Conservation (phyloP, 2,329 filamentous ascomycete genomes). For the Basipetospora chlamydospora region DNA sequence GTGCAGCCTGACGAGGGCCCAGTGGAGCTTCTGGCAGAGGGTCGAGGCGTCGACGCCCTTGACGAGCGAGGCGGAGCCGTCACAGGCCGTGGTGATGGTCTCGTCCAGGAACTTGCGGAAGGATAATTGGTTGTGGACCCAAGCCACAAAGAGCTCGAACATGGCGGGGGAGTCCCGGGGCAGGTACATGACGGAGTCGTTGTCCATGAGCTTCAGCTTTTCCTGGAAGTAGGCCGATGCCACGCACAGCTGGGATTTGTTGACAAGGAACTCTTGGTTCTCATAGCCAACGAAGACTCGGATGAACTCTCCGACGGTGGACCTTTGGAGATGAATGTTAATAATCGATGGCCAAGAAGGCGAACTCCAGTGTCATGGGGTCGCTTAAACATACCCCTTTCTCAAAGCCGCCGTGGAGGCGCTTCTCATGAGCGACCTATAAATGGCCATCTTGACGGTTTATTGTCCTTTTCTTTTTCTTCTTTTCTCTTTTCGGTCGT, state of each 20-base stretch:
- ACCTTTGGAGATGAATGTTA: constrained; percentile 1
- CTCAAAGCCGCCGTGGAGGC: constrained; percentile 2
- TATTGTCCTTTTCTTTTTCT: background rate
- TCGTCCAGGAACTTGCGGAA: constrained; percentile 30
- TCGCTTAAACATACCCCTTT: background rate
- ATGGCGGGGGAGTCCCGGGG: constrained; percentile 33
- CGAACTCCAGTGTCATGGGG: constrained; percentile 2
- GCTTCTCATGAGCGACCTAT: background rate
- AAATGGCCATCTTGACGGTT: constrained; percentile 2
- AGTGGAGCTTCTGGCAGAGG: constrained; percentile 30
- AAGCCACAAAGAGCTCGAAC: constrained; percentile 38
- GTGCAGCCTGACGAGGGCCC: constrained; percentile 41
- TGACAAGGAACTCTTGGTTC: constrained; percentile 25
- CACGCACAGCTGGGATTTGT: constrained; percentile 29
- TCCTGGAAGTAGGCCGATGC: constrained; percentile 33
- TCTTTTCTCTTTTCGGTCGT: background rate
- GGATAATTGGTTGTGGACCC: constrained; percentile 29
- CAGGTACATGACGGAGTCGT: constrained; percentile 22
- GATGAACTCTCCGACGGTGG: constrained; percentile 13
- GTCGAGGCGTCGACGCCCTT: constrained; percentile 11
- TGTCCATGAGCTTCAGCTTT: constrained; percentile 27
- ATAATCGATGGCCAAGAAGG: background rate
- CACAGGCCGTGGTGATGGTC: constrained; percentile 16
- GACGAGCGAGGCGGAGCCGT: constrained; percentile 4
- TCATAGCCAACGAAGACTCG: constrained; percentile 28